These are phyloP conservation scores for Monosporozyma unispora DNA, from an alignment of 805 yeast species.

Conservation along the genomic window DNA sequence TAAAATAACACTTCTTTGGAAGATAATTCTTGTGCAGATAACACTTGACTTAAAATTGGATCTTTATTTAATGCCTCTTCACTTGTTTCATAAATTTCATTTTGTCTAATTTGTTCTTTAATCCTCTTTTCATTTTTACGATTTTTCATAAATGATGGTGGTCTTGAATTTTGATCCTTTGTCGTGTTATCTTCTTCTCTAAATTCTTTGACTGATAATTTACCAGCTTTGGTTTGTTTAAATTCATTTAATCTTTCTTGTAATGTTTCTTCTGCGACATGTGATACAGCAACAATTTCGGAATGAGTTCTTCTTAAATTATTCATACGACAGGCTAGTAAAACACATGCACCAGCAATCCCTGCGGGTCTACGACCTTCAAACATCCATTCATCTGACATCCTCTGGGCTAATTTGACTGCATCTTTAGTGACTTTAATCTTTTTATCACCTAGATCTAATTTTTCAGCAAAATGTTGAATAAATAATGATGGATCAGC, in stretches of 20 bases:
- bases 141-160: constrained; percentile 73
- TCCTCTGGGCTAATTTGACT: constrained; percentile 71
- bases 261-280: constrained; percentile 87
- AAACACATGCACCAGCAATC: constrained; percentile 90
- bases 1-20: constrained; percentile 37
- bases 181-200: constrained; percentile 34
- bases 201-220: constrained; percentile 63
- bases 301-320: constrained; percentile 84
- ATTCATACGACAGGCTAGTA: constrained; percentile 95
- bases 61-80: constrained; percentile 35
- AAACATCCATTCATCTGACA: constrained; percentile 92
- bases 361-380: constrained; percentile 99
- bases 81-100: constrained; percentile 25
- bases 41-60: constrained; percentile 37
- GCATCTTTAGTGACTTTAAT: constrained; percentile 83
- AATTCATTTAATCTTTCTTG: constrained; percentile 88
- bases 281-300: constrained; percentile 91
- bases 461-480: constrained; percentile 83
- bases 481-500: constrained; percentile 93
- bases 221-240: constrained; percentile 64
- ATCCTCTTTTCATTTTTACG: constrained; percentile 41
- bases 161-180: constrained; percentile 38
- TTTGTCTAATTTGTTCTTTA: constrained; percentile 27
- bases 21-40: constrained; percentile 37
- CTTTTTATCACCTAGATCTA: constrained; percentile 68